Conservation (phyloP, 2,329 filamentous ascomycete species). For the Alternaria sp. region DNA sequence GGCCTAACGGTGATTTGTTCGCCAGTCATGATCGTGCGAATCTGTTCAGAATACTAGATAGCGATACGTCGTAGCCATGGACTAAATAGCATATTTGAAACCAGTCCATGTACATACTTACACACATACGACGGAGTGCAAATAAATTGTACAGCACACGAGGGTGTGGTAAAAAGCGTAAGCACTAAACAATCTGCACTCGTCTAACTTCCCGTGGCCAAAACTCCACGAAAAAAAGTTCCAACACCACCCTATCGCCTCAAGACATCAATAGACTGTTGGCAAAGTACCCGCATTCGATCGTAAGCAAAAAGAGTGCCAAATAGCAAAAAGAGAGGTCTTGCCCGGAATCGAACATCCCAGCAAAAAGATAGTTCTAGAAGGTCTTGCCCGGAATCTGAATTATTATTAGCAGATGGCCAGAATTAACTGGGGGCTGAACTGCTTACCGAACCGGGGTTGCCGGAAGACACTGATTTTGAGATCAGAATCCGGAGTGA, state of each 20-base stretch:
- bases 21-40: not conserved
- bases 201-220: too few relatives aligned
- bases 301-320: not conserved
- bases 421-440: too few relatives aligned
- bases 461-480: constrained; percentile 30
- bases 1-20: not conserved
- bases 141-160: fast-evolving
- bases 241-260: not conserved
- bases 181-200: too few relatives aligned
- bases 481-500: constrained; percentile 39
- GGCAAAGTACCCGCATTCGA: not conserved
- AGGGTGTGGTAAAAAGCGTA: not conserved
- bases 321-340: constrained; percentile 18
- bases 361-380: too few relatives aligned
- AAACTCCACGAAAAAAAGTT: not conserved
- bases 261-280: fast-evolving
- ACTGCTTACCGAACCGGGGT: constrained; percentile 27
- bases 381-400: too few relatives aligned
- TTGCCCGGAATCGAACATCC: constrained; percentile 32
- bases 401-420: too few relatives aligned
- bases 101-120: not conserved
- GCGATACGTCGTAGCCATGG: not conserved
- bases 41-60: not conserved
- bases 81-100: not conserved
- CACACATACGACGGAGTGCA: not conserved